Percentiles rank a stretch among this genome's conserved stretches.
phyloP scores from a whole-genome alignment of 371 early-diverging fungal genomes.

The Batkoa obscura region DNA sequence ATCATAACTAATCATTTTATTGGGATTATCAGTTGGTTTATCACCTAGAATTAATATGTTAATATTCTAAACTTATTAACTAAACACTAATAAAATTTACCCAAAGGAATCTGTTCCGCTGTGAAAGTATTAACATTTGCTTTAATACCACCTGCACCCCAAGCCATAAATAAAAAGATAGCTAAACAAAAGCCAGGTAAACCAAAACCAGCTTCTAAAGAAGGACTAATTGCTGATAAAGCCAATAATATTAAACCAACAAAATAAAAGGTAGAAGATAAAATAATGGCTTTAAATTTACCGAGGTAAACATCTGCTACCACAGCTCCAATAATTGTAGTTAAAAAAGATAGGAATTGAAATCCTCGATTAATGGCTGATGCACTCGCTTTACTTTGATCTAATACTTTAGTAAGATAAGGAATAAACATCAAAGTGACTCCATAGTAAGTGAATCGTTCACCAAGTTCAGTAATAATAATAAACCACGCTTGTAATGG shows the following conservation, averaged over 20 bases:
- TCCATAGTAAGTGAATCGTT: conserved; percentile 56
- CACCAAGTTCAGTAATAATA: conserved; percentile 31
- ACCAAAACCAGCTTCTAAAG: conserved; percentile 15
- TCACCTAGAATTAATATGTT: too few relatives aligned
- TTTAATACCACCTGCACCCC: conserved; percentile 84
- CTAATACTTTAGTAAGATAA: conserved; percentile 28
- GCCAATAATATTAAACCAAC: conserved; percentile 42
- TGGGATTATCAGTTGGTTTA: conserved; percentile 11
- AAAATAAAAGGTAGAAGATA: conserved; percentile 41
- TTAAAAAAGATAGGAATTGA: conserved; percentile 60
- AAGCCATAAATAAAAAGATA: conserved; percentile 44
- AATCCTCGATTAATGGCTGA: conserved; percentile 54
- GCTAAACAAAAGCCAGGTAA: conserved; percentile 38
- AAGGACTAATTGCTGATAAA: conserved; percentile 26
- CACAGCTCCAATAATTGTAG: conserved; percentile 57
- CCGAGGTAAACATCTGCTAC: conserved; percentile 66
- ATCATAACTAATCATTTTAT: conserved; percentile 16
- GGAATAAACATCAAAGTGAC: conserved; percentile 44
- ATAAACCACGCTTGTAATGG: conserved; percentile 29
- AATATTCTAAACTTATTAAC: too few relatives aligned
- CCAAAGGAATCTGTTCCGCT: conserved; percentile 36
- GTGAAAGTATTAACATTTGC: conserved; percentile 46
- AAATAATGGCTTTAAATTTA: conserved; percentile 55
- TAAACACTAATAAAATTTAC: too few relatives aligned
- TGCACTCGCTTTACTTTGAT: conserved; percentile 28